phyloP scores from a whole-genome alignment of 2,329 filamentous ascomycete genomes.

The Amesomyces nigricolor region DNA sequence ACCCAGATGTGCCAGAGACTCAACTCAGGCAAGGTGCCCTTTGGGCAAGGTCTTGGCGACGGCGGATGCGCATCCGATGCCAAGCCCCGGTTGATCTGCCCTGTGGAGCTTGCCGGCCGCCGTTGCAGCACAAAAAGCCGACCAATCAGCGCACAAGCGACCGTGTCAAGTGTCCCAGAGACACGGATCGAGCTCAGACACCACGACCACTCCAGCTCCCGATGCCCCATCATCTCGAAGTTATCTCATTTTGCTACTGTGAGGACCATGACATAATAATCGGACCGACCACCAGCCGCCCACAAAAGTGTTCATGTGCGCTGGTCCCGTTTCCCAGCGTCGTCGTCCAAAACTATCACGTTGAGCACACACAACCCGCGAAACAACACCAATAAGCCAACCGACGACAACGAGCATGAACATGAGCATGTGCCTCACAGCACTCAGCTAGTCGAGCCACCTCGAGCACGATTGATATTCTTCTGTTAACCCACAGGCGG shows the following conservation, averaged over 20 bases:
- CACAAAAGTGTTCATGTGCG: not conserved
- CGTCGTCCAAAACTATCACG: not conserved
- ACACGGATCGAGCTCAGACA: not conserved
- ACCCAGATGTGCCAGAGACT: too few species aligned
- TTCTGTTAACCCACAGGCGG: not conserved
- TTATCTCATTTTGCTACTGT: not conserved
- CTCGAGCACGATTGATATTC: not conserved
- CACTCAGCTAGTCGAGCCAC: not conserved
- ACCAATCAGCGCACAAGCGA: constrained; percentile 18
- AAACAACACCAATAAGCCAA: too few species aligned
- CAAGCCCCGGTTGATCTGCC: not conserved
- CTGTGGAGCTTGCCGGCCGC: constrained; percentile 4
- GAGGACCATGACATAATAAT: not conserved
- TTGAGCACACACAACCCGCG: too few species aligned
- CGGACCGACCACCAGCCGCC: not conserved
- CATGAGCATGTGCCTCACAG: not conserved
- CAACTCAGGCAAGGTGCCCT: too few species aligned
- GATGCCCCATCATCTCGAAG: not conserved
- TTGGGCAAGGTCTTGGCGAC: too few species aligned
- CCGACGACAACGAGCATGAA: not conserved
- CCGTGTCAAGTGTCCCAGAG: constrained; percentile 9
- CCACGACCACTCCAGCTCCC: not conserved
- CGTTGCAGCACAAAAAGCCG: not conserved
- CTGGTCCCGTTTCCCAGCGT: not conserved
- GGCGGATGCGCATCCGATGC: too few species aligned